Percentiles rank a stretch among this genome's conserved stretches.
Conservation (phyloP, 179 eudicot genomes). For the Silene vulgaris region DNA sequence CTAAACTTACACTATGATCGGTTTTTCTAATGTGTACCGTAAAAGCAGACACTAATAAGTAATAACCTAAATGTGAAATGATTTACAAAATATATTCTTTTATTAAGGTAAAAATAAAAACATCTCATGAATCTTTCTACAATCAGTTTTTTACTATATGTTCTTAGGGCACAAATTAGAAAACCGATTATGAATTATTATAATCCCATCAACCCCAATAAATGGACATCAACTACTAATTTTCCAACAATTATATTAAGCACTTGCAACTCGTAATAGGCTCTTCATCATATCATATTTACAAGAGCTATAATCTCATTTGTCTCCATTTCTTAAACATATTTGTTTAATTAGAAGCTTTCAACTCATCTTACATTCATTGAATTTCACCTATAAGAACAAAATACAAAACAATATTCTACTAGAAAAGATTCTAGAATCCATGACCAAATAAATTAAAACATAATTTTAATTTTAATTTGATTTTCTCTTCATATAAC, state of each 20-base stretch:
- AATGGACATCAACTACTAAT: slow-evolving; percentile 10
- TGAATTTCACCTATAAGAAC: slow-evolving; percentile 15
- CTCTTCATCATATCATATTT: background rate
- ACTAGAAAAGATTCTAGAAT: slow-evolving; percentile 13
- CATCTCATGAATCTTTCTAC: too few relatives aligned
- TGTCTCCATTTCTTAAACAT: slow-evolving; percentile 20
- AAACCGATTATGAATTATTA: too few relatives aligned
- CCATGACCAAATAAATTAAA: background rate
- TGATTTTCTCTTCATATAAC: background rate
- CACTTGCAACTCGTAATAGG: background rate
- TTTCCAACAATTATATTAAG: background rate
- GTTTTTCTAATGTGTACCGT: too few relatives aligned
- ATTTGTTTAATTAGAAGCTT: slow-evolving; percentile 16
- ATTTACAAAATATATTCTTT: background rate
- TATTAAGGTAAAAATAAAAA: too few relatives aligned
- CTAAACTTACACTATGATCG: too few relatives aligned
- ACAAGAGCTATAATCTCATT: slow-evolving; percentile 5
- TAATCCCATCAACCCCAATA: background rate
- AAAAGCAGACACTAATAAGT: background rate
- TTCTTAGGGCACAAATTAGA: too few relatives aligned
- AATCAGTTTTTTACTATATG: too few relatives aligned
- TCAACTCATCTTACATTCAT: slow-evolving; percentile 19
- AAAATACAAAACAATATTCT: slow-evolving; percentile 8
- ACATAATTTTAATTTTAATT: background rate
- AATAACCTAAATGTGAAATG: background rate